Percentiles rank a stretch among this genome's conserved stretches.
Conservation (phyloP, 1,284 basidiomycete genomes). For the Amylostereum chailletii region DNA sequence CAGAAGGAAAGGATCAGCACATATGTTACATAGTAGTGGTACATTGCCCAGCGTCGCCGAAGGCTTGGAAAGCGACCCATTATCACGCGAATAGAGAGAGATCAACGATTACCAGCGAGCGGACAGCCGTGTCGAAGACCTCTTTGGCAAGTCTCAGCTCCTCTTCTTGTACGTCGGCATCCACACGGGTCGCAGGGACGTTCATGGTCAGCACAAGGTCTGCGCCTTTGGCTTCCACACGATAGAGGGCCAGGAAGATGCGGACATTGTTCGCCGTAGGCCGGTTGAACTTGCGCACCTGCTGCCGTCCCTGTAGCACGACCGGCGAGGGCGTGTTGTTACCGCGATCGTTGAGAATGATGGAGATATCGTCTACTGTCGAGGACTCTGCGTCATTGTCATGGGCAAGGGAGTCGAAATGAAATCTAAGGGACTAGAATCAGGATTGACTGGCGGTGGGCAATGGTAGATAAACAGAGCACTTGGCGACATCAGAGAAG, state of each 20-base stretch:
- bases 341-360: constrained; percentile 32
- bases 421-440: constrained; percentile 50
- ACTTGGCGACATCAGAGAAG: constrained; percentile 63
- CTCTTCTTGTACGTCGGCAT: constrained; percentile 34
- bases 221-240: constrained; percentile 57
- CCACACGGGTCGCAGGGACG: constrained; percentile 46
- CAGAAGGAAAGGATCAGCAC: no score
- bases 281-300: constrained; percentile 72
- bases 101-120: constrained; percentile 62
- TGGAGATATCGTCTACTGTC: constrained; percentile 34
- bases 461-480: constrained; percentile 12
- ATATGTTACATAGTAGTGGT: no score
- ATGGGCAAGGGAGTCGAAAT: constrained; percentile 87
- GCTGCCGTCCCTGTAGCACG: constrained; percentile 62
- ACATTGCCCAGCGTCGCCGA: no score
- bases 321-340: constrained; percentile 51
- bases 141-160: constrained; percentile 28
- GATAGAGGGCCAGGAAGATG: constrained; percentile 74
- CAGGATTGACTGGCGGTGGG: constrained; percentile 3
- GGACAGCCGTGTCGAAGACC: constrained; percentile 51
- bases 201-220: constrained; percentile 83
- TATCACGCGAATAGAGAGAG: constrained; percentile 65
- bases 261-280: constrained; percentile 54
- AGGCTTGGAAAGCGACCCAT: no score
- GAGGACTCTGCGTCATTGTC: constrained; percentile 74